Conservation (phyloP, 495 filamentous ascomycete species). For the Hyaloscypha hepaticicola region DNA sequence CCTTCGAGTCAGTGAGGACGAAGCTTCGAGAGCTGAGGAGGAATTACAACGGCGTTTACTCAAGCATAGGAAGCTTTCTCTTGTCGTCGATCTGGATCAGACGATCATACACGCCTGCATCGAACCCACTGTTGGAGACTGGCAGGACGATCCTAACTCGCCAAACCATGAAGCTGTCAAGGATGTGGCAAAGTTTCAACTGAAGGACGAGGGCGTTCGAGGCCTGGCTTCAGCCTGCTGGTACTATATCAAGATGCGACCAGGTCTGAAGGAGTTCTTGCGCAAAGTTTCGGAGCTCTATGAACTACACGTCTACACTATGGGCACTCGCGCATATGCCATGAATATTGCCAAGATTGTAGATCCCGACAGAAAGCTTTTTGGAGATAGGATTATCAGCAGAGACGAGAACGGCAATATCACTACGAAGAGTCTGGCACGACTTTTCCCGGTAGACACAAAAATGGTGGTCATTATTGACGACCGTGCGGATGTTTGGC, state of each 20-base stretch:
- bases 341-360: conserved; percentile 89
- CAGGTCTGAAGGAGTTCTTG: conserved; percentile 81
- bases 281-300: conserved; percentile 76
- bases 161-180: conserved; percentile 91
- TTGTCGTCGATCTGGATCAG: conserved; percentile 97
- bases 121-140: conserved; percentile 93
- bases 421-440: conserved; percentile 82
- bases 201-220: conserved; percentile 77
- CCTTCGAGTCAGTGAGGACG: conserved; percentile 68
- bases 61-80: conserved; percentile 73
- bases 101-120: conserved; percentile 98
- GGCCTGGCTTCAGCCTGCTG: conserved; percentile 64
- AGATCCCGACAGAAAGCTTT: conserved; percentile 85
- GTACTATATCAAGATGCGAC: conserved; percentile 99
- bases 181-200: conserved; percentile 81
- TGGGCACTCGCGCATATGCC: conserved; percentile 96
- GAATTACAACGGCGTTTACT: conserved; percentile 82
- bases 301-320: conserved; percentile 97
- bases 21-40: conserved; percentile 79
- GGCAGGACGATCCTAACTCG: conserved; percentile 83
- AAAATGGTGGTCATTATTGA: conserved; percentile 99
- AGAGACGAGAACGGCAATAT: conserved; percentile 94
- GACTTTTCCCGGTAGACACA: conserved; percentile 93
- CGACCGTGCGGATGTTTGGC: conserved; percentile 97
- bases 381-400: conserved; percentile 92